A percentile compares a stretch with the other conserved stretches of the same genome.
phyloP scores from a whole-genome alignment of 148 eudicot species.

The Rhododendron vialii region DNA sequence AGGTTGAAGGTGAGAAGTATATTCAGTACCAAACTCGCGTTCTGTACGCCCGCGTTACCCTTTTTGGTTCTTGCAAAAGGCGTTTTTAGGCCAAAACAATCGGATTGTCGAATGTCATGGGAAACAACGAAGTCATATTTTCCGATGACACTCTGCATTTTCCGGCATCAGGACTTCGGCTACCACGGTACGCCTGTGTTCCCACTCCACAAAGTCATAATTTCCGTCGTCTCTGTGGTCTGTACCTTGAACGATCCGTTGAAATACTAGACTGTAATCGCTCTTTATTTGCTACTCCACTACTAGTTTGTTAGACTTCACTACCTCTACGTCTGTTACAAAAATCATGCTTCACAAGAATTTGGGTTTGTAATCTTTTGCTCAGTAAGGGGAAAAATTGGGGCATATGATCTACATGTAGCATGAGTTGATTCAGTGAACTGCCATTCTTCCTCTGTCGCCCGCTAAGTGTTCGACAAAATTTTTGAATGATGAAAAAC shows the following conservation, averaged over 20 bases:
- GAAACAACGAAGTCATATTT: neutral
- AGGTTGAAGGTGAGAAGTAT: no score
- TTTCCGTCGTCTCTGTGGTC: neutral
- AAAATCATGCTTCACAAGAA: neutral
- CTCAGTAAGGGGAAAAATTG: neutral
- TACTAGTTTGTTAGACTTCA: neutral
- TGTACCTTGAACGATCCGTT: neutral
- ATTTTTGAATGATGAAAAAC: neutral
- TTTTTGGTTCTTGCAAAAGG: no score
- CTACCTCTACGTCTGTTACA: neutral
- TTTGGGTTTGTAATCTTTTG: neutral
- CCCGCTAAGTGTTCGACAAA: neutral
- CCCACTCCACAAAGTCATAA: neutral
- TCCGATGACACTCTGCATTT: neutral
- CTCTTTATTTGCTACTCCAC: neutral
- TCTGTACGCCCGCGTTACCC: no score
- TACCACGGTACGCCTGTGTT: neutral
- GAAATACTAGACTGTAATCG: neutral
- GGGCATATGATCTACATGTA: neutral
- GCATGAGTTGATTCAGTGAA: neutral
- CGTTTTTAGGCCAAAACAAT: no score
- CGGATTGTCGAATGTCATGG: neutral
- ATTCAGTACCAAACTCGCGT: no score
- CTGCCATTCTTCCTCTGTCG: neutral
- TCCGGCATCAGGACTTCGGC: neutral